Evolutionary conservation across 257 asterid genomes (phyloP), one percentile per base, ranked within the genome.

Genomic region (Penstemon barbatus): DNA sequence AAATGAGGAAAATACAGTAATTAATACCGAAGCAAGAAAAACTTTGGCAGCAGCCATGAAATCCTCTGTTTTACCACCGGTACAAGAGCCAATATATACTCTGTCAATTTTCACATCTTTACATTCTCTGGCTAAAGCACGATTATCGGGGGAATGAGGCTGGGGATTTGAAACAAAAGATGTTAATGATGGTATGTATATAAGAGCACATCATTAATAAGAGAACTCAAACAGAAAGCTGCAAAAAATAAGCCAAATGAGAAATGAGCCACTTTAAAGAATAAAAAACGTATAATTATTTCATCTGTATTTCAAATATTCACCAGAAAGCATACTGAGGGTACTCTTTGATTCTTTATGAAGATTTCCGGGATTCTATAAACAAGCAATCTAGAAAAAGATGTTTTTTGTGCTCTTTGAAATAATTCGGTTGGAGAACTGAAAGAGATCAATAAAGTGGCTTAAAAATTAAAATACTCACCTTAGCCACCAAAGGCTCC

Each of bases 141-240:
- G 96, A 62, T 93, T 93, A 82, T 84, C 99, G 0, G 97, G 99
- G 69, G 99, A 90, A 82, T 90, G 97, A 65, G 96, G 99, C 99
- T 88, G 82, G 63, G 66, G 79, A 52, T 66, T 58, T 63, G 33
- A 63, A 4, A 69, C 2, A n/a, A n/a, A 15, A 45, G 3, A 50
- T 10, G 66, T 25, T 41, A 74, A 59, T 36, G 38, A 56, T 50
- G 6, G 54, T 49, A 3, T 25, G 11, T 45, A 41, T 33, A 64
- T 25, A 39, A 42, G 42, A 41, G n/a, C 50, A 54, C 54, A 18
- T 6, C 38, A 68, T 7, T 44, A 33, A 65, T 3, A 15, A 19
- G 2, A 25, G 33, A 58, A 54, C 52, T 54, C 42, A 13, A 42
- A 43, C 45, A 8, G 37, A 37, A 65, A 61, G 67, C 8, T 25